Evolutionary conservation across 1,284 basidiomycete genomes (phyloP).

Genomic region (Tilletia indica): DNA sequence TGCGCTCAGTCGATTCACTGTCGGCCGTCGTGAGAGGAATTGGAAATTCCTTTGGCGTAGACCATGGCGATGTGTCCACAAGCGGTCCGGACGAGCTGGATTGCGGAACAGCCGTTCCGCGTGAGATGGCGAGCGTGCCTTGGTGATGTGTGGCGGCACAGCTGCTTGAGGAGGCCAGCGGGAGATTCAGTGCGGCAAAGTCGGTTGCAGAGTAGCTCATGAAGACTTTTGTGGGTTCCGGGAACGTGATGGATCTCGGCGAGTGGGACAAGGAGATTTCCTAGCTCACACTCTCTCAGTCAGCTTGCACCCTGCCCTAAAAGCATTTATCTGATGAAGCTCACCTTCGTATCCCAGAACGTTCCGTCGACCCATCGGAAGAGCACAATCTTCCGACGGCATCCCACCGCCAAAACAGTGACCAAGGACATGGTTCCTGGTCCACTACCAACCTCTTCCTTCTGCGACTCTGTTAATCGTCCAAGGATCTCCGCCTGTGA

Average conservation of each 20-base stretch:
- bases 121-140: conserved; percentile 2
- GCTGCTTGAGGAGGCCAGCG: conserved; percentile 35
- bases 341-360: conserved; percentile 70
- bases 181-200: conserved; percentile 71
- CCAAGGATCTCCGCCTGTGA: not conserved
- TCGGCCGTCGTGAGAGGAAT: conserved; percentile 12
- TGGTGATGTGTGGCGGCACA: conserved; percentile 17
- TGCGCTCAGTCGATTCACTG: not conserved
- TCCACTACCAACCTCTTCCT: conserved; percentile 14
- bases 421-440: conserved; percentile 56
- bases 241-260: conserved; percentile 71
- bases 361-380: conserved; percentile 81
- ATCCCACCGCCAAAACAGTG: conserved; percentile 80
- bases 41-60: conserved; percentile 8
- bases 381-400: conserved; percentile 77
- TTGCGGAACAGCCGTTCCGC: not conserved
- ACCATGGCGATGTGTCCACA: conserved; percentile 32
- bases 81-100: conserved; percentile 23
- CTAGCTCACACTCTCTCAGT: conserved; percentile 56
- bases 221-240: conserved; percentile 67
- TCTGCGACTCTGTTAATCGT: conserved; percentile 19
- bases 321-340: conserved; percentile 24
- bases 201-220: conserved; percentile 75
- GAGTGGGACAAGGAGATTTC: conserved; percentile 81
- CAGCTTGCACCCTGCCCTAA: not conserved